Percentiles rank a stretch among this genome's conserved stretches.
Conservation (phyloP, 352 stramenopile species). For the Globisporangium ultimum region DNA sequence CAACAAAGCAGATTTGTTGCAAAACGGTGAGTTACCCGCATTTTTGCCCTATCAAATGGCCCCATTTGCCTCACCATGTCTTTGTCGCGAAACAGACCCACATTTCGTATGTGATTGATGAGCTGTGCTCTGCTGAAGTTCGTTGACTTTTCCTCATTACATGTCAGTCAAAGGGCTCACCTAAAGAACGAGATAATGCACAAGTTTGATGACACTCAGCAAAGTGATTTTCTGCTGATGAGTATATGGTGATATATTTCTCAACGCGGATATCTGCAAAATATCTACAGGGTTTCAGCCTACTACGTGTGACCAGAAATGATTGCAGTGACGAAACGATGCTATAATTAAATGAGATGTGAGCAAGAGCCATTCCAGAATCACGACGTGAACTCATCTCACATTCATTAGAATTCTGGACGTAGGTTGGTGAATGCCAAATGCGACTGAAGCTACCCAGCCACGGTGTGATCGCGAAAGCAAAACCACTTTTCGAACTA, state of each 20-base stretch:
- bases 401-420: not conserved
- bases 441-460: slow-evolving; percentile 16
- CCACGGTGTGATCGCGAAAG: slow-evolving; percentile 23
- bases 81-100: slow-evolving; percentile 3
- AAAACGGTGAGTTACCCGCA: slow-evolving; percentile 37
- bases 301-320: too few relatives aligned
- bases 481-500: slow-evolving; percentile 37
- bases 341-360: too few relatives aligned
- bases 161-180: too few relatives aligned
- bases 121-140: not conserved
- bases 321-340: too few relatives aligned
- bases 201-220: too few relatives aligned
- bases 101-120: slow-evolving; percentile 15
- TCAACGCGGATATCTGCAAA: too few relatives aligned
- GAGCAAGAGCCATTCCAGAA: not conserved
- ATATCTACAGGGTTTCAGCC: too few relatives aligned
- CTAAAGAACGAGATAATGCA: too few relatives aligned
- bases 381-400: not conserved
- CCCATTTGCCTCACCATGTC: not conserved
- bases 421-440: slow-evolving; percentile 1
- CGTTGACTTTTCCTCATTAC: not conserved
- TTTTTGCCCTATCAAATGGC: not conserved
- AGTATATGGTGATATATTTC: too few relatives aligned
- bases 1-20: slow-evolving; percentile 59
- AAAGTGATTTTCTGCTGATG: too few relatives aligned